Percentiles rank a stretch among this genome's conserved stretches.
phyloP scores from a whole-genome alignment of 2,329 filamentous ascomycete species.

The Diaporthe vexans region DNA sequence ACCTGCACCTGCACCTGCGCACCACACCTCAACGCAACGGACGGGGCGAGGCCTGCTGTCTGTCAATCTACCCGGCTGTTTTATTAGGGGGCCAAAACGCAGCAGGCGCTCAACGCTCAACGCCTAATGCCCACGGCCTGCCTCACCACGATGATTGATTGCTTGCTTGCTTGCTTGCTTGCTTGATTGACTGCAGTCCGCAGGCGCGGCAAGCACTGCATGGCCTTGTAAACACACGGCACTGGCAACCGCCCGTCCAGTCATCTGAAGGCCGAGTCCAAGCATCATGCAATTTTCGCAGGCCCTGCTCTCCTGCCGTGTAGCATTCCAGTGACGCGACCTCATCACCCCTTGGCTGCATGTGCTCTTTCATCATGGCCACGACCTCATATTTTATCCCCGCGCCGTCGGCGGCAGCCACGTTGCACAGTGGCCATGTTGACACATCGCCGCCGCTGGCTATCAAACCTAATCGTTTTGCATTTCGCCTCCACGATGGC shows the following conservation, averaged over 20 bases:
- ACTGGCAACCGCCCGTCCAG: not conserved
- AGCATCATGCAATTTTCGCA: constrained; percentile 18
- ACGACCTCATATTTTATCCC: not conserved
- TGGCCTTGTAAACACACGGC: constrained; percentile 3
- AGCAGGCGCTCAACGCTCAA: too few species aligned
- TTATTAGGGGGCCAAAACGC: too few species aligned
- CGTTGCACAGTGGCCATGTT: constrained; percentile 24
- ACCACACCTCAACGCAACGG: too few species aligned
- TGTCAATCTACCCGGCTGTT: too few species aligned
- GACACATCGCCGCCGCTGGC: constrained; percentile 26
- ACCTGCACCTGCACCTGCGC: too few species aligned
- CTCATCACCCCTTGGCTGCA: constrained; percentile 23
- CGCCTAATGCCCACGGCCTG: too few species aligned
- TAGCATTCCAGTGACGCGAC: constrained; percentile 33
- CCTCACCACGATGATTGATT: not conserved
- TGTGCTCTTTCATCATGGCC: constrained; percentile 33
- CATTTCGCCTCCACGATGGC: constrained; percentile 33
- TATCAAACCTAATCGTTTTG: constrained; percentile 26
- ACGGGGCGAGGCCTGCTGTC: too few species aligned
- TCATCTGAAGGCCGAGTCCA: not conserved
- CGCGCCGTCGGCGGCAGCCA: constrained; percentile 37
- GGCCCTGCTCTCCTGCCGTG: constrained; percentile 10
- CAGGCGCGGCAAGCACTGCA: constrained; percentile 1
- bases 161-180: too few species aligned
- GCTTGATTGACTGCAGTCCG: not conserved